Conservation (phyloP, 805 yeast genomes). For the Diddensiella caesifluorescens region DNA sequence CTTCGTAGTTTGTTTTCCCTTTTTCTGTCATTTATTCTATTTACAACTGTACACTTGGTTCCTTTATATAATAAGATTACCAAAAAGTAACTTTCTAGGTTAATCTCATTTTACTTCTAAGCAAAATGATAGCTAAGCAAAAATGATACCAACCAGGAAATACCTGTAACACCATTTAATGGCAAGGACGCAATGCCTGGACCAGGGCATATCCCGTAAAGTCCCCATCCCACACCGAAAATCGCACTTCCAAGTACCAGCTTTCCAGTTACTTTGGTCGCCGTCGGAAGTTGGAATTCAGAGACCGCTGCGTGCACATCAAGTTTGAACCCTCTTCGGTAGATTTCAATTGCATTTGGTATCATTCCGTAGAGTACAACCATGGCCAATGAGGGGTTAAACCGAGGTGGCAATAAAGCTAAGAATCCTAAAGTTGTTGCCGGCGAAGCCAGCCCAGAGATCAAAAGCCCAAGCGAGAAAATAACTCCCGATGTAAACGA, state of each 20-base stretch:
- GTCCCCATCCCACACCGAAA: slow-evolving; percentile 53
- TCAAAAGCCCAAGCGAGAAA: slow-evolving; percentile 44
- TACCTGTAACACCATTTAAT: slow-evolving; percentile 25
- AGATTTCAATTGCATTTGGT: slow-evolving; percentile 37
- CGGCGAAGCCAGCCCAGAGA: slow-evolving; percentile 45
- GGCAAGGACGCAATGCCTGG: slow-evolving; percentile 39
- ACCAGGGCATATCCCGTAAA: slow-evolving; percentile 50
- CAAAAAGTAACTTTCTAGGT: too few species aligned
- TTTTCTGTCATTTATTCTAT: background rate
- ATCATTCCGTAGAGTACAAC: slow-evolving; percentile 41
- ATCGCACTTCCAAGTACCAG: slow-evolving; percentile 40
- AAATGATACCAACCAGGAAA: slow-evolving; percentile 31
- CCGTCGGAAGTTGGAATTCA: slow-evolving; percentile 21
- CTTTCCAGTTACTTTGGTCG: slow-evolving; percentile 25
- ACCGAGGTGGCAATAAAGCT: slow-evolving; percentile 32
- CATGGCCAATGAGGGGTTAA: slow-evolving; percentile 45
- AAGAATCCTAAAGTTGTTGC: slow-evolving; percentile 44
- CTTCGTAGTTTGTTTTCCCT: background rate
- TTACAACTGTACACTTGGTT: too few species aligned
- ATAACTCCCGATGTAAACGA: slow-evolving; percentile 31
- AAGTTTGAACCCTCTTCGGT: slow-evolving; percentile 21
- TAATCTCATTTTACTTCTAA: too few species aligned
- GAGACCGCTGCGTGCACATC: slow-evolving; percentile 17
- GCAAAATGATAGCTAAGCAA: slow-evolving; percentile 27
- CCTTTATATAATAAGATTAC: too few species aligned